These are phyloP conservation scores for Thalassiosira exigua DNA, from an alignment of 352 stramenopile genomes.

Conservation along the genomic window DNA sequence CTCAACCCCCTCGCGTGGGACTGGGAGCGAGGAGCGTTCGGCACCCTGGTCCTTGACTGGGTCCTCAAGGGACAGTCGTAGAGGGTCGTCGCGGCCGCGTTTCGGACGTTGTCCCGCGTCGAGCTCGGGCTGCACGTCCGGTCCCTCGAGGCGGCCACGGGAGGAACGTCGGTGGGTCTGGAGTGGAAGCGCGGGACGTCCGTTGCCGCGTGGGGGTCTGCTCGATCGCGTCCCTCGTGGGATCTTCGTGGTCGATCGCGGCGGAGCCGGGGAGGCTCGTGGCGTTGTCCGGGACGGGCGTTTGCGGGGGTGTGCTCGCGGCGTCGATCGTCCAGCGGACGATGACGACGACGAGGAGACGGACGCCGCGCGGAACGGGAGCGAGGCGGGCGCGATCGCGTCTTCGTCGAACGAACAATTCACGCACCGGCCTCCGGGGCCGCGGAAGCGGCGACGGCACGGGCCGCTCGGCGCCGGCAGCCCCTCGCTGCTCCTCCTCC, in stretches of 20 bases:
- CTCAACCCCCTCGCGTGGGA: constrained; percentile 47
- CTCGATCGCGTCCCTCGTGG: constrained; percentile 34
- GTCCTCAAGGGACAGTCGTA: constrained; percentile 49
- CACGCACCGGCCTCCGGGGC: constrained; percentile 24
- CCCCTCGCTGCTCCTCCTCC: constrained; percentile 30
- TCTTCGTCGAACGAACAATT: constrained; percentile 56
- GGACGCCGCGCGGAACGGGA: constrained; percentile 10
- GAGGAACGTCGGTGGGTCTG: constrained; percentile 32
- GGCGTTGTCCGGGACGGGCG: constrained; percentile 53
- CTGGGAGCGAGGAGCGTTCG: constrained; percentile 55
- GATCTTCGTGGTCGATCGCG: constrained; percentile 47
- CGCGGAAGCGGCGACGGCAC: constrained; percentile 24
- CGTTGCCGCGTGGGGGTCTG: constrained; percentile 23
- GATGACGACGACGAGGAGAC: constrained; percentile 24
- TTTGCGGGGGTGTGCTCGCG: constrained; percentile 39
- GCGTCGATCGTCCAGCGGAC: constrained; percentile 37
- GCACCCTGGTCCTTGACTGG: constrained; percentile 45
- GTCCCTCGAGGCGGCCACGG: constrained; percentile 26
- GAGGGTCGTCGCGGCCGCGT: constrained; percentile 30
- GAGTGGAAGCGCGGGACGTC: constrained; percentile 50
- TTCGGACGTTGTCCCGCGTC: constrained; percentile 45
- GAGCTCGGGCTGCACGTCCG: constrained; percentile 40
- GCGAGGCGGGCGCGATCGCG: constrained; percentile 25
- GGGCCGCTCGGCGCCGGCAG: constrained; percentile 12
- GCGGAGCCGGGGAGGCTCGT: constrained; percentile 42